A percentile compares a stretch with the other conserved stretches of the same genome.
These are phyloP conservation scores for Anethum foeniculum DNA, from an alignment of 140 eudicot species.

Conservation along the genomic window DNA sequence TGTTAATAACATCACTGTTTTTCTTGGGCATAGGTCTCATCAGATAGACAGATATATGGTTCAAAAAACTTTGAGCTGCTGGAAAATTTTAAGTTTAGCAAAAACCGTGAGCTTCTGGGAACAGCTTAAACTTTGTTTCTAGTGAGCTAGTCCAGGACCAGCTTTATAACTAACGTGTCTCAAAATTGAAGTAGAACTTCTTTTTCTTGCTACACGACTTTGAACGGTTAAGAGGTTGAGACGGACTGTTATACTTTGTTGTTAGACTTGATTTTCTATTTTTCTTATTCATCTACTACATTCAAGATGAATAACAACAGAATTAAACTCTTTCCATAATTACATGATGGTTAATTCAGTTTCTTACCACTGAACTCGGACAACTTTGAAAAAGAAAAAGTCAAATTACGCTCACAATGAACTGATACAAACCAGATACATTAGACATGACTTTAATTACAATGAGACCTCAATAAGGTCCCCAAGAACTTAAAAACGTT, in stretches of 20 bases:
- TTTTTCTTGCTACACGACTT: not conserved
- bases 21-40: too few species aligned
- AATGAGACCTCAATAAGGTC: constrained; percentile 3
- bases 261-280: not conserved
- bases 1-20: too few species aligned
- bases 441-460: not conserved
- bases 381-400: not conserved
- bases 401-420: not conserved
- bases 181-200: too few species aligned
- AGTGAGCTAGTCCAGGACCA: too few species aligned
- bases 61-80: too few species aligned
- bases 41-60: too few species aligned
- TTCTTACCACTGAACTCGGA: not conserved
- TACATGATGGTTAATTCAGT: not conserved
- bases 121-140: too few species aligned
- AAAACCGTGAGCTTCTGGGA: too few species aligned
- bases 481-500: constrained; percentile 7
- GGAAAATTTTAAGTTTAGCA: too few species aligned
- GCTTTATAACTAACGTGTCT: too few species aligned
- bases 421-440: not conserved
- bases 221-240: not conserved
- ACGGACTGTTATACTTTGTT: not conserved
- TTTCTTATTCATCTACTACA: not conserved
- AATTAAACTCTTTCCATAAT: not conserved
- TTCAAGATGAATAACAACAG: not conserved